Evolutionary conservation across 495 filamentous ascomycete genomes (phyloP).

Genomic region (Aspergillus cavernicola): DNA sequence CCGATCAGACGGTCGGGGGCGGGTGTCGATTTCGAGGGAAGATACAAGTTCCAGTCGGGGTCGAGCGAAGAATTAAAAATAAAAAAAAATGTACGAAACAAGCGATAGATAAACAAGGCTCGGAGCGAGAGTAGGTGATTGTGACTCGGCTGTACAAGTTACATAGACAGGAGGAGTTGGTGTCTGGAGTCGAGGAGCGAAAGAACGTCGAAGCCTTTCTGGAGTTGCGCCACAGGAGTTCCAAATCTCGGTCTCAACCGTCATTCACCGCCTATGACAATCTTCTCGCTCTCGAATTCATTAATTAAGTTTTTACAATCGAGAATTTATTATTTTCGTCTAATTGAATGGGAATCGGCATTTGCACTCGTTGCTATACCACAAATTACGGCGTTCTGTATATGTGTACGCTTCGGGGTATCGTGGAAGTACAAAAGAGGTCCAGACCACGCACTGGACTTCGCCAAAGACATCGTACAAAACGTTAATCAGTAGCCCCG

Average conservation of each 20-base stretch:
- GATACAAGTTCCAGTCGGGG: background rate
- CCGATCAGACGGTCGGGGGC: conserved; percentile 8
- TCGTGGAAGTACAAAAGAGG: background rate
- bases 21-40: background rate
- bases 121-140: background rate
- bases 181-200: background rate
- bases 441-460: background rate
- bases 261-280: background rate
- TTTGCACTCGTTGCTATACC: background rate
- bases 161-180: conserved; percentile 1
- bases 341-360: too few species aligned
- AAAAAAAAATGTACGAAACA: background rate
- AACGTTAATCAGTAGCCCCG: background rate
- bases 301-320: too few species aligned
- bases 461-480: background rate
- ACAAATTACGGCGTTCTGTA: background rate
- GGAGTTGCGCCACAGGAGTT: conserved; percentile 12
- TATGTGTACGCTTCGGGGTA: background rate
- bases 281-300: background rate
- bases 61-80: background rate
- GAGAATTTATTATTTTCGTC: too few species aligned
- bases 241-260: conserved; percentile 16
- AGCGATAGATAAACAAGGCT: background rate
- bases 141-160: background rate
- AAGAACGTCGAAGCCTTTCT: conserved; percentile 4